A percentile compares a stretch with the other conserved stretches of the same genome.
Evolutionary conservation across 768 basidiomycete genomes (phyloP).

Genomic region (Leucocoprinus leucothites): DNA sequence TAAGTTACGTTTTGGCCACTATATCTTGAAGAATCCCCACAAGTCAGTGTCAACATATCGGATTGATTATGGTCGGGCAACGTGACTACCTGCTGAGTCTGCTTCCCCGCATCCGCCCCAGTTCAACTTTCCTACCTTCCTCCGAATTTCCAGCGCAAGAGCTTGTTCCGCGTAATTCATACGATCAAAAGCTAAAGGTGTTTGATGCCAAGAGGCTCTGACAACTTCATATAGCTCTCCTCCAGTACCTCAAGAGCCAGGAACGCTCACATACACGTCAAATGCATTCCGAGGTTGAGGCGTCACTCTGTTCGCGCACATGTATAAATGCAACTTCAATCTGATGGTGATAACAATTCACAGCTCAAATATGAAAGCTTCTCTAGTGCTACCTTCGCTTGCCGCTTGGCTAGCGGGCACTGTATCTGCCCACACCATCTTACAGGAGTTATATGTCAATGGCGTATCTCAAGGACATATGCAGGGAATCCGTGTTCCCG

Average conservation of each 20-base stretch:
- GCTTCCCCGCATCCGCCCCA: neutral
- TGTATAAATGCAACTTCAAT: neutral
- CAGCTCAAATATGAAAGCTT: neutral
- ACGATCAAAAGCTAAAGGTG: no score
- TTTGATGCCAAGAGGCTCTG: neutral
- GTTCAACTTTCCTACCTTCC: neutral
- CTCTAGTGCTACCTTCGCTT: neutral
- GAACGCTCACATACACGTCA: neutral
- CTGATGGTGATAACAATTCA: neutral
- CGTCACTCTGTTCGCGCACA: neutral
- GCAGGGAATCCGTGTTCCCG: constrained; percentile 38
- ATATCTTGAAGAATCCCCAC: no score
- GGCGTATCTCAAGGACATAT: constrained; percentile 43
- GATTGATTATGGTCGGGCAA: no score
- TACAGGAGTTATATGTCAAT: constrained; percentile 54
- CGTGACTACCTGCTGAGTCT: neutral
- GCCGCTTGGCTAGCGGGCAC: constrained; percentile 16
- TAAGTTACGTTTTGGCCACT: no score
- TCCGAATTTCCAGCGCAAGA: neutral
- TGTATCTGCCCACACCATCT: constrained; percentile 48
- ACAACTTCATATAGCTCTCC: neutral
- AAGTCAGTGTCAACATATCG: no score
- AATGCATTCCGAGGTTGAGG: neutral
- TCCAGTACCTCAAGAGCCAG: neutral
- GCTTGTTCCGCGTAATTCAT: no score